A percentile compares a stretch with the other conserved stretches of the same genome.
These are phyloP conservation scores for Volvox carteri DNA, from an alignment of 163 green algal species.

Conservation along the genomic window DNA sequence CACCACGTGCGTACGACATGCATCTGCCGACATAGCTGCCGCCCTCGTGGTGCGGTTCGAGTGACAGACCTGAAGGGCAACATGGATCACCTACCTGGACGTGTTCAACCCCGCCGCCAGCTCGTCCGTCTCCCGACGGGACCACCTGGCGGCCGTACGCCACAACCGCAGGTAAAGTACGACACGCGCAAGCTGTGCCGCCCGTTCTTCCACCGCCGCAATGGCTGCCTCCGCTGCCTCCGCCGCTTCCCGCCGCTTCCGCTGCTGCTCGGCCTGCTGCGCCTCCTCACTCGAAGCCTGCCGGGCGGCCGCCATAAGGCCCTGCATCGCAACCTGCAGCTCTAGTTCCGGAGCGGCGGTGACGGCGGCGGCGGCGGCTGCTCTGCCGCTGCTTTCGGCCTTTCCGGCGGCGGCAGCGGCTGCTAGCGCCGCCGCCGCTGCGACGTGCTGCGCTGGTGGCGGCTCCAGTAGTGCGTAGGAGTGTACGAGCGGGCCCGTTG, in stretches of 20 bases:
- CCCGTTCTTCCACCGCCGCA: background rate
- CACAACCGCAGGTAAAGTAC: slow-evolving; percentile 39
- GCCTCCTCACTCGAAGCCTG: slow-evolving; percentile 9
- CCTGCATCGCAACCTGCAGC: slow-evolving; percentile 36
- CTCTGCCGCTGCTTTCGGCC: background rate
- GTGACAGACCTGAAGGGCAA: no score
- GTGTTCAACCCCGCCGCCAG: background rate
- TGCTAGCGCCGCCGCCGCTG: slow-evolving; percentile 21
- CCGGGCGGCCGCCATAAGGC: slow-evolving; percentile 24
- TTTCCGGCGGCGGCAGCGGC: background rate
- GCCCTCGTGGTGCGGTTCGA: no score
- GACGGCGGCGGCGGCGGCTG: background rate
- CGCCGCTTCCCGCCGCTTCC: slow-evolving; percentile 5
- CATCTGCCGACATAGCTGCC: no score
- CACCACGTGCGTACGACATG: no score
- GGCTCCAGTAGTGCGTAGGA: slow-evolving; percentile 12
- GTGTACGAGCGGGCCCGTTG: background rate
- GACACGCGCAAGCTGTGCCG: slow-evolving; percentile 1
- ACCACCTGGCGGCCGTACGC: background rate
- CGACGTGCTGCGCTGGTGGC: slow-evolving; percentile 36
- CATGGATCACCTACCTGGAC: slow-evolving; percentile 14
- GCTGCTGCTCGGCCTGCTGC: background rate
- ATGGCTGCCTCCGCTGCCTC: slow-evolving; percentile 19
- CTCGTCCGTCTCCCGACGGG: background rate
- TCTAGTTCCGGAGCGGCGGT: slow-evolving; percentile 10